phyloP scores from a whole-genome alignment of 2,329 filamentous ascomycete species.

The Sphaceloma murrayae region DNA sequence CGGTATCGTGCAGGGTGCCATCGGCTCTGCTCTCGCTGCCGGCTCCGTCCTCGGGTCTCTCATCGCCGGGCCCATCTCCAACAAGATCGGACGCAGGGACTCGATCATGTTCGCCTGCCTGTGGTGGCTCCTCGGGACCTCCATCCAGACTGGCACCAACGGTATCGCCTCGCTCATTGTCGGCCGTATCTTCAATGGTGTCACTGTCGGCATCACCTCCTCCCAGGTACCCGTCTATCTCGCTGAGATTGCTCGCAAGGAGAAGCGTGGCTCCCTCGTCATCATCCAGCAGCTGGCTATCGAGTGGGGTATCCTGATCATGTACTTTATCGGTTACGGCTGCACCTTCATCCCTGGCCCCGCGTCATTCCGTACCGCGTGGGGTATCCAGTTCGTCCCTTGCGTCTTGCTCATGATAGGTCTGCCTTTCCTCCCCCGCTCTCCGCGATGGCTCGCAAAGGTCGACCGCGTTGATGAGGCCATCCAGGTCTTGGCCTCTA shows the following conservation, averaged over 20 bases:
- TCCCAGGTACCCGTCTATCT: conserved; percentile 39
- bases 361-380: conserved; percentile 39
- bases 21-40: conserved; percentile 41
- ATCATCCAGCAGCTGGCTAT: conserved; percentile 35
- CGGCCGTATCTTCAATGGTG: conserved; percentile 35
- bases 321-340: conserved; percentile 42
- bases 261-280: conserved; percentile 34
- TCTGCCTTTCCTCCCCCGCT: conserved; percentile 39
- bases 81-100: conserved; percentile 39
- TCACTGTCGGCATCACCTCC: conserved; percentile 35
- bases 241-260: conserved; percentile 36
- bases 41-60: conserved; percentile 41
- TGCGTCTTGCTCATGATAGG: conserved; percentile 36
- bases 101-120: conserved; percentile 41
- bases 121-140: conserved; percentile 41
- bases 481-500: conserved; percentile 35
- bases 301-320: conserved; percentile 37
- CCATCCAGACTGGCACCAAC: conserved; percentile 33
- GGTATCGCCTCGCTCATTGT: conserved; percentile 36
- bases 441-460: conserved; percentile 42
- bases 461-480: conserved; percentile 39
- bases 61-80: conserved; percentile 38
- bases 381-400: conserved; percentile 40
- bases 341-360: conserved; percentile 33
- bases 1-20: conserved; percentile 41